Percentiles rank a stretch among this genome's conserved stretches.
These are phyloP conservation scores for Petunia hybrid DNA, from an alignment of 305 asterid species.

Conservation along the genomic window DNA sequence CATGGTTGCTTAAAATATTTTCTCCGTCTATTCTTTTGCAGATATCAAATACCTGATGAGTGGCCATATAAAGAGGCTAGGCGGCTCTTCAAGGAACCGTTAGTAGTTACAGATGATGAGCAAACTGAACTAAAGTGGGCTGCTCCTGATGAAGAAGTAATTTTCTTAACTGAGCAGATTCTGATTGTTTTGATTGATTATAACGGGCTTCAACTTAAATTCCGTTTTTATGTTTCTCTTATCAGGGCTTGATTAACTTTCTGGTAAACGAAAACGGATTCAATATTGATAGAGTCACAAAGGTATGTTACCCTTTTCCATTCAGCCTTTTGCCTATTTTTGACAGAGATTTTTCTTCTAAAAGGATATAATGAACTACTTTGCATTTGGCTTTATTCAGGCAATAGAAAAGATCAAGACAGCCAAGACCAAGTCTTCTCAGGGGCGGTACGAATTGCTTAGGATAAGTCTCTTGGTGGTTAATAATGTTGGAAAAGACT, in stretches of 20 bases:
- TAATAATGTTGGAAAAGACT: not conserved
- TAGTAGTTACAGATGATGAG: slow-evolving; percentile 65
- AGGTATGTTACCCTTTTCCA: slow-evolving; percentile 52
- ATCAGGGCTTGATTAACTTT: slow-evolving; percentile 81
- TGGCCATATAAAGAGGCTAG: slow-evolving; percentile 98
- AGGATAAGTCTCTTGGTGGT: slow-evolving; percentile 6
- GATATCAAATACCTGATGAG: slow-evolving; percentile 92
- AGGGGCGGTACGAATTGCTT: slow-evolving; percentile 75
- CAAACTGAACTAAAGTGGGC: slow-evolving; percentile 88
- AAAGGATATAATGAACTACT: not conserved
- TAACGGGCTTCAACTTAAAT: not conserved
- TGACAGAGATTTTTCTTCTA: not conserved
- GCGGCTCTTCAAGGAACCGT: slow-evolving; percentile 90
- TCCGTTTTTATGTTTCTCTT: slow-evolving; percentile 35
- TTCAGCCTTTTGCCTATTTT: slow-evolving; percentile 16
- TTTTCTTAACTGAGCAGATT: slow-evolving; percentile 34
- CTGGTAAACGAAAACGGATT: slow-evolving; percentile 92
- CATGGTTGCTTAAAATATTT: slow-evolving; percentile 19
- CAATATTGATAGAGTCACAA: slow-evolving; percentile 84
- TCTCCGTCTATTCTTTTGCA: slow-evolving; percentile 36
- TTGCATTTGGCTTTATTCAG: slow-evolving; percentile 47
- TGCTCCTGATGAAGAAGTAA: slow-evolving; percentile 96
- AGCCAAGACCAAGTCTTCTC: slow-evolving; percentile 92
- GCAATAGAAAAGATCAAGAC: slow-evolving; percentile 96
- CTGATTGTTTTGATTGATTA: slow-evolving; percentile 32